Percentiles rank a stretch among this genome's conserved stretches.
These are phyloP conservation scores for Circinella minor DNA, from an alignment of 371 early-diverging fungal species.

Conservation along the genomic window DNA sequence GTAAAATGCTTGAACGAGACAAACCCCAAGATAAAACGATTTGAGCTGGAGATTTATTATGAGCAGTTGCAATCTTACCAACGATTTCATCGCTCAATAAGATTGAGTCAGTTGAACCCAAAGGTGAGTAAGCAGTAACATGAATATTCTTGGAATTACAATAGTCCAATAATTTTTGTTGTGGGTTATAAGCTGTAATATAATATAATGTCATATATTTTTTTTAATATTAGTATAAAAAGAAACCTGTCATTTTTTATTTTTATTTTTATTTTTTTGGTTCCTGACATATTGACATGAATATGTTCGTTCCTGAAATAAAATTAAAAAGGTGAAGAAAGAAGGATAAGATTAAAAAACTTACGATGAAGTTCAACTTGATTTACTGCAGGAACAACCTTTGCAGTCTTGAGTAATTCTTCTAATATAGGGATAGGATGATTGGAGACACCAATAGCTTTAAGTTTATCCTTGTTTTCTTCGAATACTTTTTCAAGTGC, in stretches of 20 bases:
- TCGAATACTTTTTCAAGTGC: constrained; percentile 66
- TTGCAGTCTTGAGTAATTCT: constrained; percentile 54
- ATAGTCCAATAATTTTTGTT: constrained; percentile 61
- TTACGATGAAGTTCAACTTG: constrained; percentile 83
- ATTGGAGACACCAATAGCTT: constrained; percentile 72
- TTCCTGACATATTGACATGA: background rate
- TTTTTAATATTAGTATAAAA: background rate
- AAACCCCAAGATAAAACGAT: constrained; percentile 80
- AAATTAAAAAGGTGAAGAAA: constrained; percentile 29
- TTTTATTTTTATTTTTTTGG: background rate
- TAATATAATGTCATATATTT: too few relatives aligned
- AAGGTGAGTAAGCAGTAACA: constrained; percentile 73
- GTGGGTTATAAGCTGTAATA: constrained; percentile 62
- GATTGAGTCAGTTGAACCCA: constrained; percentile 59
- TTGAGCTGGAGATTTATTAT: constrained; percentile 73
- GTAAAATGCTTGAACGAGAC: constrained; percentile 60
- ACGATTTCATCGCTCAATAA: constrained; percentile 54
- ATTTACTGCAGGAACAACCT: constrained; percentile 67
- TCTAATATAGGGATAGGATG: constrained; percentile 57
- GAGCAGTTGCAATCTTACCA: constrained; percentile 63
- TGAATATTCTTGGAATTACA: constrained; percentile 61
- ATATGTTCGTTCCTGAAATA: constrained; percentile 30
- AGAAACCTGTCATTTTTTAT: too few relatives aligned
- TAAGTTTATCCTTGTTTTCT: constrained; percentile 59
- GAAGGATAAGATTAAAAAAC: background rate